Percentiles rank a stretch among this genome's conserved stretches.
phyloP scores from a whole-genome alignment of 2,329 filamentous ascomycete genomes.

The Talaromyces albobiverticillius region DNA sequence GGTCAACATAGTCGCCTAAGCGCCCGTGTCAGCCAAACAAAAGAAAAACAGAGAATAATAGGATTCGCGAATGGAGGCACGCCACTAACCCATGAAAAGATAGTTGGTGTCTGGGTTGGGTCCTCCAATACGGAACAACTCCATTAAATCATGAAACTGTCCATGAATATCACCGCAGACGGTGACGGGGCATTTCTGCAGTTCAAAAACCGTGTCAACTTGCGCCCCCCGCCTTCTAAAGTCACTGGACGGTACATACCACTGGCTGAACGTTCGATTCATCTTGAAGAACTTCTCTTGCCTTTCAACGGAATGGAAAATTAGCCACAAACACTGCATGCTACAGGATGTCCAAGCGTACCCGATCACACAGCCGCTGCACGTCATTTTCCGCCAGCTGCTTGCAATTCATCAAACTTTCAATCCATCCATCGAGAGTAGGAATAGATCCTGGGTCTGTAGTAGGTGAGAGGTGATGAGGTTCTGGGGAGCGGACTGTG shows the following conservation, averaged over 20 bases:
- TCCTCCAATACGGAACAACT: conserved; percentile 98
- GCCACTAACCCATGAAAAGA: conserved; percentile 85
- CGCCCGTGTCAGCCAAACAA: conserved; percentile 20
- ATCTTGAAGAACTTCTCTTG: conserved; percentile 91
- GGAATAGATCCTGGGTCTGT: conserved; percentile 86
- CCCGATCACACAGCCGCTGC: conserved; percentile 96
- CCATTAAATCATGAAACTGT: conserved; percentile 98
- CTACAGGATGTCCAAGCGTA: conserved; percentile 45
- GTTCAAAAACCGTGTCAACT: conserved; percentile 22
- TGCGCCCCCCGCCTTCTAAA: conserved; percentile 7
- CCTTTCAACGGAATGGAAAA: conserved; percentile 50
- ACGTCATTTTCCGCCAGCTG: conserved; percentile 93
- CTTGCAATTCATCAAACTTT: conserved; percentile 97
- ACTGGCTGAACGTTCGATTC: conserved; percentile 99
- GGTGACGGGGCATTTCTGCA: conserved; percentile 93
- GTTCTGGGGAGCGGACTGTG: conserved; percentile 78
- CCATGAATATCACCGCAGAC: conserved; percentile 99
- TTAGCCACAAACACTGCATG: conserved; percentile 2
- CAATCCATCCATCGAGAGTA: conserved; percentile 96
- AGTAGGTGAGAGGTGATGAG: conserved; percentile 70
- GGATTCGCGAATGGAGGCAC: not conserved
- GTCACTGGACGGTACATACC: conserved; percentile 55
- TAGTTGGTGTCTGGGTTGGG: conserved; percentile 99
- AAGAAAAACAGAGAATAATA: not conserved
- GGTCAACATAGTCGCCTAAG: conserved; percentile 92